phyloP scores from a whole-genome alignment of 768 basidiomycete species.

The Tricholoma saponaceum region DNA sequence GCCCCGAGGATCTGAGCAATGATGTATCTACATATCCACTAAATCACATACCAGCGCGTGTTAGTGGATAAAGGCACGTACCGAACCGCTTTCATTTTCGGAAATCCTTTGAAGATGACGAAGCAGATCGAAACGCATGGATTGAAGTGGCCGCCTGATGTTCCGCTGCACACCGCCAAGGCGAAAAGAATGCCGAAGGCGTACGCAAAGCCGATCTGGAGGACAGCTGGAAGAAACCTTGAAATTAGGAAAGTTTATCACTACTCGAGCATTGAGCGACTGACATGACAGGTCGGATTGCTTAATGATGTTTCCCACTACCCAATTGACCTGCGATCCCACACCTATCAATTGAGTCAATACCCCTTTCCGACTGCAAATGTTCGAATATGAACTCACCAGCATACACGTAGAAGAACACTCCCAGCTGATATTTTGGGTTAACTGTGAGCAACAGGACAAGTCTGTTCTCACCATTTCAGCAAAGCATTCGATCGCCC shows the following conservation, averaged over 20 bases:
- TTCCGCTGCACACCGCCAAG: constrained; percentile 42
- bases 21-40: constrained; percentile 50
- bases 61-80: constrained; percentile 15
- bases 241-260: background rate
- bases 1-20: constrained; percentile 62
- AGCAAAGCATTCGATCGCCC: constrained; percentile 55
- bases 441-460: background rate
- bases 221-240: constrained; percentile 33
- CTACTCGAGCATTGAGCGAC: constrained; percentile 16
- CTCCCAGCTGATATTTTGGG: constrained; percentile 43
- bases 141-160: constrained; percentile 64
- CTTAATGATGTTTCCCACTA: constrained; percentile 42
- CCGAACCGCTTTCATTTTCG: constrained; percentile 46
- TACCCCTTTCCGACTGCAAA: background rate
- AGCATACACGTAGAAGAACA: constrained; percentile 55
- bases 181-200: constrained; percentile 58
- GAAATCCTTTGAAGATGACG: constrained; percentile 52
- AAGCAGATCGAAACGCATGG: constrained; percentile 57
- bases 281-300: constrained; percentile 42
- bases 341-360: constrained; percentile 34
- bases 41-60: background rate
- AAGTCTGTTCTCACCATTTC: constrained; percentile 43
- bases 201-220: constrained; percentile 58
- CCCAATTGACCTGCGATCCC: constrained; percentile 48
- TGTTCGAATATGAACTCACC: constrained; percentile 24